phyloP scores from a whole-genome alignment of 306 rosid species.

The Datisca glomerata region DNA sequence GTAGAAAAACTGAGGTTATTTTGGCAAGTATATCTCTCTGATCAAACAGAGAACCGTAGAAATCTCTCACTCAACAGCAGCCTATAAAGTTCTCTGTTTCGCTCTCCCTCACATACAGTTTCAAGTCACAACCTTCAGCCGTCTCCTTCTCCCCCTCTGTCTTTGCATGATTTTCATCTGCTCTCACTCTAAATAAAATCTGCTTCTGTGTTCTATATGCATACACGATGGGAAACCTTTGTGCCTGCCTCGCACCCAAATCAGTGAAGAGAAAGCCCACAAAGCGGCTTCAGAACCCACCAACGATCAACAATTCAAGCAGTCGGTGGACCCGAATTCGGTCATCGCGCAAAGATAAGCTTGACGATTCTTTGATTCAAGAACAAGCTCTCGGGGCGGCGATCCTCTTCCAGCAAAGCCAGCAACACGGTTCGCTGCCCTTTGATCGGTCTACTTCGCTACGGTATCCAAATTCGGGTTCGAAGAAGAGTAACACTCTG shows the following conservation, averaged over 20 bases:
- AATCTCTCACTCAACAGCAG: neutral
- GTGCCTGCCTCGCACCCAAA: slow-evolving; percentile 41
- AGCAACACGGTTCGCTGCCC: slow-evolving; percentile 30
- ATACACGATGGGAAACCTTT: slow-evolving; percentile 72
- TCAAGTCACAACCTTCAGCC: neutral
- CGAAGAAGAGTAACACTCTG: slow-evolving; percentile 42
- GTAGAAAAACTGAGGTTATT: too few species aligned
- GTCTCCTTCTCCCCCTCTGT: neutral
- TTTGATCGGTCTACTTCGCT: slow-evolving; percentile 81
- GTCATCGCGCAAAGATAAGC: slow-evolving; percentile 40
- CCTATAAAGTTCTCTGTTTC: neutral
- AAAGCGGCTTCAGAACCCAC: slow-evolving; percentile 46
- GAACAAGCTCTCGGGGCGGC: slow-evolving; percentile 93
- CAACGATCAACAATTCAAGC: slow-evolving; percentile 22
- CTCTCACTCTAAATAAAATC: neutral
- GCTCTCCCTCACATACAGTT: too few species aligned
- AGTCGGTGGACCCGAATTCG: slow-evolving; percentile 45
- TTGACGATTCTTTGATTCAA: slow-evolving; percentile 42
- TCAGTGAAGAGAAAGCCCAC: slow-evolving; percentile 21
- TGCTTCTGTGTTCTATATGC: slow-evolving; percentile 24
- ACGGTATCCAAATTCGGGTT: slow-evolving; percentile 47
- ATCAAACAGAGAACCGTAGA: too few species aligned
- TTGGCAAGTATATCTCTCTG: too few species aligned
- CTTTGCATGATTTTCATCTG: neutral
- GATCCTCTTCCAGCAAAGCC: slow-evolving; percentile 56